These are phyloP conservation scores for Hymenotorrendiella dingleyae DNA, from an alignment of 2,329 filamentous ascomycete genomes.

Conservation along the genomic window DNA sequence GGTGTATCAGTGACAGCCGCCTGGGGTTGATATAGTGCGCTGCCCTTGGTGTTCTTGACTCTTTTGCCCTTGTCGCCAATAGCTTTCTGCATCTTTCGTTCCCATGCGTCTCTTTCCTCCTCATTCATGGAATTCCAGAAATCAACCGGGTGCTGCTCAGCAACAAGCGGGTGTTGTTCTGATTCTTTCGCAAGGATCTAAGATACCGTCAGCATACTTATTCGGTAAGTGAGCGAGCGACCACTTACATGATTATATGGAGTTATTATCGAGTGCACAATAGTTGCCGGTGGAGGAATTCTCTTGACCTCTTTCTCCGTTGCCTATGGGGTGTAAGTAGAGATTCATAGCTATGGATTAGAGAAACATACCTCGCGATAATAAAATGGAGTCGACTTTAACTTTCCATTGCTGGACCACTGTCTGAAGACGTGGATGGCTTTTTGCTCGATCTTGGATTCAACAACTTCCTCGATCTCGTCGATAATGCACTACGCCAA, in stretches of 20 bases:
- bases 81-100: constrained; percentile 7
- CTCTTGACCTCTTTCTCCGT: constrained; percentile 13
- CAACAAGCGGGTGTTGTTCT: constrained; percentile 3
- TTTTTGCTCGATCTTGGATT: constrained; percentile 18
- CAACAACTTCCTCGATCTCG: constrained; percentile 14
- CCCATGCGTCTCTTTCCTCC: constrained; percentile 8
- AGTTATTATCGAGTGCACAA: constrained; percentile 12
- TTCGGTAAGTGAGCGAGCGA: no score
- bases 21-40: constrained; percentile 11
- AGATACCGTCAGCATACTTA: no score
- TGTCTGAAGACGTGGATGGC: constrained; percentile 16
- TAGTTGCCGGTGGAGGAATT: constrained; percentile 9
- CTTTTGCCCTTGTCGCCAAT: constrained; percentile 9
- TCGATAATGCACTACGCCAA: constrained; percentile 14
- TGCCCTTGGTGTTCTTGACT: constrained; percentile 11
- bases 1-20: constrained; percentile 5
- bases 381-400: constrained; percentile 21
- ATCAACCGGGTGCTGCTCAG: constrained; percentile 23
- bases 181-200: constrained; percentile 8
- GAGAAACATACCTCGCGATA: no score
- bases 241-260: constrained; percentile 11
- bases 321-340: no score
- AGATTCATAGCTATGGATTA: no score
- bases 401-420: constrained; percentile 4
- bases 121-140: constrained; percentile 13